Conservation (phyloP, 2,329 filamentous ascomycete species). For the Shiraia sp. region DNA sequence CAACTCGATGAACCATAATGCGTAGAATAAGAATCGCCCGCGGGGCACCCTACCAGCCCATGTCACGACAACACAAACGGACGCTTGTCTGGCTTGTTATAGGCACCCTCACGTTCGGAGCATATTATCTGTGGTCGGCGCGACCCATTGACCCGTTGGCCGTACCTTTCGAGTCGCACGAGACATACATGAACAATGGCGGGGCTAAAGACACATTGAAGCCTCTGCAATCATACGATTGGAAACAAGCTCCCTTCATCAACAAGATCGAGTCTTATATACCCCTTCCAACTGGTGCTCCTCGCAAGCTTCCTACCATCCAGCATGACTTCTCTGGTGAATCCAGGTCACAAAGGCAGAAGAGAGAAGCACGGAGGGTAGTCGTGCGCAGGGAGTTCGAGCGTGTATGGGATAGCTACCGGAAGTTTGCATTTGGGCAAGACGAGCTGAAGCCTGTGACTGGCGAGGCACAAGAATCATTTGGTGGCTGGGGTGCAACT, state of each 20-base stretch:
- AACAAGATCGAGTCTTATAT: slow-evolving; percentile 44
- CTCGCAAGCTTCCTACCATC: slow-evolving; percentile 45
- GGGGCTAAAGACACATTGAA: slow-evolving; percentile 16
- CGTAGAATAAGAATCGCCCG: slow-evolving; percentile 35
- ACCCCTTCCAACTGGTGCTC: slow-evolving; percentile 42
- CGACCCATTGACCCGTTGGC: slow-evolving; percentile 33
- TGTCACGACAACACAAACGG: slow-evolving; percentile 37
- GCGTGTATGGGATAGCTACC: slow-evolving; percentile 51
- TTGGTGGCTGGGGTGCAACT: slow-evolving; percentile 55
- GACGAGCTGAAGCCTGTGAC: slow-evolving; percentile 52
- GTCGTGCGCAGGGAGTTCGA: slow-evolving; percentile 49
- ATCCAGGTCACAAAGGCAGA: slow-evolving; percentile 22
- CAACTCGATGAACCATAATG: slow-evolving; percentile 19
- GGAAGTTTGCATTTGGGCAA: slow-evolving; percentile 49
- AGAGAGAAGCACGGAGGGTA: slow-evolving; percentile 37
- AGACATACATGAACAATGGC: slow-evolving; percentile 38
- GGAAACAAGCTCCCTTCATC: slow-evolving; percentile 47
- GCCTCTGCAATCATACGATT: slow-evolving; percentile 40
- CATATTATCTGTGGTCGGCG: slow-evolving; percentile 33
- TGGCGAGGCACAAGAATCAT: slow-evolving; percentile 44
- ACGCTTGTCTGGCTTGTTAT: slow-evolving; percentile 30
- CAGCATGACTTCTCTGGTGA: slow-evolving; percentile 48
- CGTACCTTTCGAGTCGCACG: slow-evolving; percentile 33
- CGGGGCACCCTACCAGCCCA: slow-evolving; percentile 22
- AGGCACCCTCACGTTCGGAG: slow-evolving; percentile 26